These are phyloP conservation scores for Wickerhamiella vanderwaltii DNA, from an alignment of 805 yeast genomes.

Conservation along the genomic window DNA sequence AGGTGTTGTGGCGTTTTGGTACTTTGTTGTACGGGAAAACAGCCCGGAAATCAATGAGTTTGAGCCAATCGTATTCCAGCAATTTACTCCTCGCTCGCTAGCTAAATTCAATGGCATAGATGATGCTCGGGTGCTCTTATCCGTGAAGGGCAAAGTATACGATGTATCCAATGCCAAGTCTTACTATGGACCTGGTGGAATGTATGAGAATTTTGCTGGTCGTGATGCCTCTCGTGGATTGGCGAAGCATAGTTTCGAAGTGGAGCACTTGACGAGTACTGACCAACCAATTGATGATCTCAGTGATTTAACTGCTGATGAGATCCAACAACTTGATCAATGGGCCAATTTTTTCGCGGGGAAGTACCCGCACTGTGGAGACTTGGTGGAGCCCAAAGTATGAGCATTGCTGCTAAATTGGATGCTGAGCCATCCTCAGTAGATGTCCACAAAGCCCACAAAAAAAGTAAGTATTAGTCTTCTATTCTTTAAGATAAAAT, in stretches of 20 bases:
- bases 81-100: conserved; percentile 63
- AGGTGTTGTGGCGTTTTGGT: conserved; percentile 1
- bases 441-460: no score
- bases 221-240: conserved; percentile 90
- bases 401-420: no score
- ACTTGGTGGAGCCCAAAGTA: conserved; percentile 39
- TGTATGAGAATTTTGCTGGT: conserved; percentile 90
- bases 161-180: conserved; percentile 70
- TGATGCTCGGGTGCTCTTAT: conserved; percentile 68
- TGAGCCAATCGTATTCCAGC: conserved; percentile 28
- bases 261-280: conserved; percentile 48
- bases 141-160: conserved; percentile 73
- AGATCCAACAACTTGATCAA: conserved; percentile 54
- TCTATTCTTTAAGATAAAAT: no score
- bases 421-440: no score
- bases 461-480: no score
- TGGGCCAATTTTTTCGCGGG: conserved; percentile 77
- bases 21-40: background rate
- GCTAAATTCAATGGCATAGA: conserved; percentile 71
- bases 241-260: conserved; percentile 77
- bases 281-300: conserved; percentile 70
- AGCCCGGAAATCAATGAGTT: conserved; percentile 12
- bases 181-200: conserved; percentile 94
- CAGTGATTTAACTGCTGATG: conserved; percentile 45
- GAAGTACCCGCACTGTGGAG: conserved; percentile 76